Evolutionary conservation across 257 asterid genomes (phyloP).

Genomic region (Solanum sejunctum): DNA sequence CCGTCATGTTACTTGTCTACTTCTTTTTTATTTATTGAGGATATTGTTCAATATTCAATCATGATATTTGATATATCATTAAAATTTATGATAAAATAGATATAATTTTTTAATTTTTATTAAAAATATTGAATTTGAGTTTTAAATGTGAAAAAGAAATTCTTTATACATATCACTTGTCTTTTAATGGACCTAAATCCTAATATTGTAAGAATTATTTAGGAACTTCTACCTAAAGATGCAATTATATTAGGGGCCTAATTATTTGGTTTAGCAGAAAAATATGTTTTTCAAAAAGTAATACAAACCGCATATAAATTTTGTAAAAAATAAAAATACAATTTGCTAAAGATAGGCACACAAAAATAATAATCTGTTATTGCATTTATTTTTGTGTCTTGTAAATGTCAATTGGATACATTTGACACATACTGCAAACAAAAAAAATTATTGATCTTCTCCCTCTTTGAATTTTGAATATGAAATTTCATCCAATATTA

Average conservation of each 20-base stretch:
- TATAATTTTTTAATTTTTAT: neutral
- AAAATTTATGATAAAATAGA: neutral
- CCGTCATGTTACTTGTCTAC: neutral
- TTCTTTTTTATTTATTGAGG: neutral
- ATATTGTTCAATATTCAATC: neutral
- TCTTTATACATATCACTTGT: too few relatives aligned
- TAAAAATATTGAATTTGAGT: neutral
- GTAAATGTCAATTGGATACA: neutral
- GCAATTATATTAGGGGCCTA: too few relatives aligned
- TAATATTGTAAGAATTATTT: too few relatives aligned
- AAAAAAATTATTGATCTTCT: neutral
- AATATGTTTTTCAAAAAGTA: too few relatives aligned
- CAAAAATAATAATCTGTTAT: neutral
- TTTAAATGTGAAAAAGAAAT: too few relatives aligned
- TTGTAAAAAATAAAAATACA: too few relatives aligned
- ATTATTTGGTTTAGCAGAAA: too few relatives aligned
- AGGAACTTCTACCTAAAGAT: too few relatives aligned
- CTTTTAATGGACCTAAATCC: too few relatives aligned
- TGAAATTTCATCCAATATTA: neutral
- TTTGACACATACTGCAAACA: neutral
- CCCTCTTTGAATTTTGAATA: neutral
- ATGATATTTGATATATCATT: neutral
- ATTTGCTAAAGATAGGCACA: neutral
- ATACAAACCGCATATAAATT: too few relatives aligned
- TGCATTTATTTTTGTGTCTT: neutral